Conservation (phyloP, 202 grass and related monocot genomes). For the Sporobolus alterniflorus region DNA sequence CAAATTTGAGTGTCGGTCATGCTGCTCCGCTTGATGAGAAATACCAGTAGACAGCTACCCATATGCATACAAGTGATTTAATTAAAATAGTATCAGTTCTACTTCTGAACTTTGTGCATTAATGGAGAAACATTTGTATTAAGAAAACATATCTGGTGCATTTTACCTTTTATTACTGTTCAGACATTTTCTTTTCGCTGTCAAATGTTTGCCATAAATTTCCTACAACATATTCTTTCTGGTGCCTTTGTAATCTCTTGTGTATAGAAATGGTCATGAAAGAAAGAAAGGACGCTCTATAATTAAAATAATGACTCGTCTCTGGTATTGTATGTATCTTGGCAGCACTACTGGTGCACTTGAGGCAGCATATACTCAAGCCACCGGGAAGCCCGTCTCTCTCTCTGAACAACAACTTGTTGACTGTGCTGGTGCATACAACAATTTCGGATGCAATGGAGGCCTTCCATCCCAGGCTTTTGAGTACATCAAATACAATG, state of each 20-base stretch:
- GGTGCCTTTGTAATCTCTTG: neutral
- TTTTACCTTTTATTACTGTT: slow-evolving; percentile 1
- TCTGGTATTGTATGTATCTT: slow-evolving; percentile 39
- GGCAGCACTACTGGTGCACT: slow-evolving; percentile 96
- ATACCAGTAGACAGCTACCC: too few relatives aligned
- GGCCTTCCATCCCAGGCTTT: slow-evolving; percentile 98
- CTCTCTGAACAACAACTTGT: slow-evolving; percentile 99
- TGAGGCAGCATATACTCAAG: slow-evolving; percentile 94
- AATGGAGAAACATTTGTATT: neutral
- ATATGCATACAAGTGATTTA: too few relatives aligned
- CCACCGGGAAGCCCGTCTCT: slow-evolving; percentile 73
- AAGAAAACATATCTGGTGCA: neutral
- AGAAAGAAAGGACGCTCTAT: neutral
- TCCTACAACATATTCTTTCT: neutral
- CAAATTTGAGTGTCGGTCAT: too few relatives aligned
- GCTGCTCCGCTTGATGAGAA: neutral
- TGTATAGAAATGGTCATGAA: slow-evolving; percentile 13
- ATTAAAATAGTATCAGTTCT: neutral
- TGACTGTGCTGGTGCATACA: slow-evolving; percentile 74
- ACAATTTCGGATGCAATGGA: slow-evolving; percentile 92
- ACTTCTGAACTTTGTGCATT: neutral
- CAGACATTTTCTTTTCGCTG: neutral
- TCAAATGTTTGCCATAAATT: neutral
- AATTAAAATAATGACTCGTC: slow-evolving; percentile 9
- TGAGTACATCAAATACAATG: slow-evolving; percentile 94